phyloP scores from a whole-genome alignment of 2,329 filamentous ascomycete species.

The Tolypocladium ovalisporum region DNA sequence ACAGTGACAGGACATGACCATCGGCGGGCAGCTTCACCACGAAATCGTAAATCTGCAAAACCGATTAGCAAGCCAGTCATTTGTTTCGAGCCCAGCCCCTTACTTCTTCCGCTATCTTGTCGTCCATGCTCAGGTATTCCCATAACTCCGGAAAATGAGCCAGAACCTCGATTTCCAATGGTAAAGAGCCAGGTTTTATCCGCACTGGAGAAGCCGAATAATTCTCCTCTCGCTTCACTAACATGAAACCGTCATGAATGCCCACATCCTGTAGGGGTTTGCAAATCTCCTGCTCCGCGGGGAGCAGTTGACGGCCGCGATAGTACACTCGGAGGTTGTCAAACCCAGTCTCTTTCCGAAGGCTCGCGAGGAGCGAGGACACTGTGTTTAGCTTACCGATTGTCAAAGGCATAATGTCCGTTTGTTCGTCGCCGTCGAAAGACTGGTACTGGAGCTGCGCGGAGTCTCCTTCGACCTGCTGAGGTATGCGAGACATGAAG shows the following conservation, averaged over 20 bases:
- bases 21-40: slow-evolving; percentile 60
- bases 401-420: slow-evolving; percentile 47
- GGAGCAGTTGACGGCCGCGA: slow-evolving; percentile 53
- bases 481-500: slow-evolving; percentile 38
- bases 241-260: slow-evolving; percentile 51
- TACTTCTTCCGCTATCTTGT: slow-evolving; percentile 58
- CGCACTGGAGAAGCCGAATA: slow-evolving; percentile 28
- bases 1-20: slow-evolving; percentile 45
- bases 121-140: slow-evolving; percentile 64
- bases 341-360: slow-evolving; percentile 63
- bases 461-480: slow-evolving; percentile 48
- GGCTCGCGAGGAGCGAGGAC: slow-evolving; percentile 54
- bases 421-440: slow-evolving; percentile 51
- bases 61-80: slow-evolving; percentile 7
- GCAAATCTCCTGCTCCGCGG: slow-evolving; percentile 46
- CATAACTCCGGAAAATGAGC: slow-evolving; percentile 78
- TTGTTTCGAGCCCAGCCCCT: slow-evolving; percentile 5
- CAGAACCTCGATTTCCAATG: slow-evolving; percentile 68
- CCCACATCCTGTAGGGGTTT: slow-evolving; percentile 58
- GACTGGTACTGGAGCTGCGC: slow-evolving; percentile 64
- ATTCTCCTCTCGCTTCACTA: slow-evolving; percentile 51
- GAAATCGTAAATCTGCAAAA: slow-evolving; percentile 53
- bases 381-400: slow-evolving; percentile 64
- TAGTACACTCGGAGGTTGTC: slow-evolving; percentile 65
- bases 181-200: slow-evolving; percentile 40